Base-by-base conservation (phyloP, 768 basidiomycete genomes). In the Lactifluus piperatus region DNA sequence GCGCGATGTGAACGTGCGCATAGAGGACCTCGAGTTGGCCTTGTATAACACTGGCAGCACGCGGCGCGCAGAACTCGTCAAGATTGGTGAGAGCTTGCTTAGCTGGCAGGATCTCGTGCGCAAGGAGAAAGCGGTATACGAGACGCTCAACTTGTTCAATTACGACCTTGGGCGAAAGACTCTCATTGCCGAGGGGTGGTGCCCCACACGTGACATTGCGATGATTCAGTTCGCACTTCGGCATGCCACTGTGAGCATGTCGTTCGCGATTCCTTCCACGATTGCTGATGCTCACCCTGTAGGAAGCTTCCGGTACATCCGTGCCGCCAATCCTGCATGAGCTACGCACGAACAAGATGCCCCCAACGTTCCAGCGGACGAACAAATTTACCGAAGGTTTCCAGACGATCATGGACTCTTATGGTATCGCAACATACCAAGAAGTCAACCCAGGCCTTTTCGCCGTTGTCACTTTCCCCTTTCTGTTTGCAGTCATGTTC, bases 401-500 rank as follows among this genome's bases (percentile, higher is more conserved):
- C 81, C 97, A 99, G 73, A 82, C 89, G 37, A 94, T 99, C 73
- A 97, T 99, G 85, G 97, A 99, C 72, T 87, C 88, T 51, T 99
- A 99, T 69, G 97, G 95, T 67, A 84, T 91, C 52, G 90, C 93
- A 14, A 85, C 82, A 1, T 98, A 99, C 70, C 91, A 97, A 70
- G 97, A 99, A 72, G 85, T 94, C 70, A 98, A 98, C 70, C 95
- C 97, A 20, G 97, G 94, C 54, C 74, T 98, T 29, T 95, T 95
- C 72, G 92, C 91, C 0, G 76, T 91, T 65, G 76, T 88, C 65
- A 97, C 94, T 1, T 97, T 97, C 83, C 97, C 97, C 0, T 98
- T 99, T 83, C 74, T 99, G 65, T 99, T 98, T 67, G 95, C 93
- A 5, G 91, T 99, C 75, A 99, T 99, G 97, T 99, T 99, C 70